Base-by-base conservation (phyloP, 139 green algal species). In the Zygnema circumcarinatum region DNA sequence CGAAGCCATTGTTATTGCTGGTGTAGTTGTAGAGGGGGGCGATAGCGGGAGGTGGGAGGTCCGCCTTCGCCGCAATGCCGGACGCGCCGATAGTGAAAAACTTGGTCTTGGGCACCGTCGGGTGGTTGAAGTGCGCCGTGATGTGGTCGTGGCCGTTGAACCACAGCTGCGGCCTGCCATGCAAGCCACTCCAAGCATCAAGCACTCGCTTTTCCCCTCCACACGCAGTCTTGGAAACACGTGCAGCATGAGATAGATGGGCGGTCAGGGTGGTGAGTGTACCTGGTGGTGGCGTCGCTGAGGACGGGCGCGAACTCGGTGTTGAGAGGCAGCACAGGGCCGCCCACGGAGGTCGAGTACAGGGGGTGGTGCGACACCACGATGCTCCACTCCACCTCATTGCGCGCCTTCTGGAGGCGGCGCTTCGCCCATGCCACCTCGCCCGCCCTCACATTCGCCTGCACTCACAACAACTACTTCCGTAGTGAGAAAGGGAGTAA, bases 71-170 rank as follows among this genome's bases (percentile, higher is more conserved):
- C 25, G 29, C 25, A 29, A 72, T 72, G 54, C 54, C 54, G 54
- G 25, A 33, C 25, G 54, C 54, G 54, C 54, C 54, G 25, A 72
- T 29, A 25, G 54, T 72, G 29, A 72, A 72, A 29, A 72, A 72
- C 25, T 72, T 72, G 54, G 54, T 72, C 54, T 29, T 72, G 54
- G 54, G 54, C 54, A 72, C 54, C 54, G 54, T 29, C 25, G 25
- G 25, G 25, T 33, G 54, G 25, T 72, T 72, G 54, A 33, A 72
- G 54, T 72, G 54, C 25, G 54, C 54, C 54, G 29, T 25, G 25
- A 29, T 72, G 54, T 72, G 54, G 54, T 72, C 54, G 54, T 72
- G 54, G 54, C 54, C 54, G 54, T 72, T 72, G 54, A 72, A 72
- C 54, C 54, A 72, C 25, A 72, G 25, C 54, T 72, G 54, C 25